A percentile compares a stretch with the other conserved stretches of the same genome.
phyloP scores from a whole-genome alignment of 345 rosid genomes.

The Aquilaria sinensis region DNA sequence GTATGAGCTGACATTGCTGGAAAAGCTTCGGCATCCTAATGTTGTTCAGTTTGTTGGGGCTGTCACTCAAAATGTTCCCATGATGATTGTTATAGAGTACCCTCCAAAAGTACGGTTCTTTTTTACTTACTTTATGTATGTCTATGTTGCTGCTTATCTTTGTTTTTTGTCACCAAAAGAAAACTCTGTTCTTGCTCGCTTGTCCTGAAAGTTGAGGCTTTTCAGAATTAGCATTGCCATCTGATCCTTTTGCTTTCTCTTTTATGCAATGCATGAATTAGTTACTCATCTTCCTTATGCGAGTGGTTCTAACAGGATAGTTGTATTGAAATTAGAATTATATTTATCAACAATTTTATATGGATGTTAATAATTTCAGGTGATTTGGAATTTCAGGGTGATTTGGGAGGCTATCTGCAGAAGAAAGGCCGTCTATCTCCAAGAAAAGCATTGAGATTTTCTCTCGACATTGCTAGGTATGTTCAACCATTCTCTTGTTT shows the following conservation, averaged over 20 bases:
- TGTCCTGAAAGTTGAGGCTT: background rate
- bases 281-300: too few species aligned
- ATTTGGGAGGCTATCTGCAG: slow-evolving; percentile 59
- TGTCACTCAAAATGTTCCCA: slow-evolving; percentile 82
- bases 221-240: too few species aligned
- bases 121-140: background rate
- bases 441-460: slow-evolving; percentile 60
- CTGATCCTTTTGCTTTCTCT: too few species aligned
- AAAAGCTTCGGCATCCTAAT: slow-evolving; percentile 86
- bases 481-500: slow-evolving; percentile 5
- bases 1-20: slow-evolving; percentile 64
- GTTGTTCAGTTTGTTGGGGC: slow-evolving; percentile 95
- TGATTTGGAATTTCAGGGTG: slow-evolving; percentile 50
- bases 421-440: slow-evolving; percentile 82
- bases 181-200: background rate
- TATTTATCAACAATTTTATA: too few species aligned
- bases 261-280: too few species aligned
- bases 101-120: slow-evolving; percentile 56
- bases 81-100: slow-evolving; percentile 83
- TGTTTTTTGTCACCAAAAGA: background rate
- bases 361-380: background rate
- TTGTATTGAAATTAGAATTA: too few species aligned
- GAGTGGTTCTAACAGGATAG: too few species aligned
- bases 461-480: slow-evolving; percentile 82
- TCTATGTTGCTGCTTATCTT: background rate